Evolutionary conservation across 768 basidiomycete species (phyloP).

Genomic region (Phallus indusiatus): DNA sequence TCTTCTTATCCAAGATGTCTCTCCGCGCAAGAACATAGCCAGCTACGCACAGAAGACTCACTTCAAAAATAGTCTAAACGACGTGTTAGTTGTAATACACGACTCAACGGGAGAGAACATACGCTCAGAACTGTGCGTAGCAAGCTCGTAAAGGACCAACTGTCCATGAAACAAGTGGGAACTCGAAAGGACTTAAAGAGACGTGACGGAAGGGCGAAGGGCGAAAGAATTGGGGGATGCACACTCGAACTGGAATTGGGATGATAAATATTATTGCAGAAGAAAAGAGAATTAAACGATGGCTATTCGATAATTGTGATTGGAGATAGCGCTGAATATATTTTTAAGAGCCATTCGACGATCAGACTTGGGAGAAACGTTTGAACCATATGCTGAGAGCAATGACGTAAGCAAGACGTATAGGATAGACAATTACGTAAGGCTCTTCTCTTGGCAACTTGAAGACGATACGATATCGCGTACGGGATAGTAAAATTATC

Average conservation of each 20-base stretch:
- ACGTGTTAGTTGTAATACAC: background rate
- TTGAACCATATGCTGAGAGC: no score
- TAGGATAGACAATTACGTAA: no score
- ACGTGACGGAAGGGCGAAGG: background rate
- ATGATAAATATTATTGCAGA: background rate
- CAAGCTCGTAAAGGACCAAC: background rate
- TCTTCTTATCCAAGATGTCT: conserved; percentile 81
- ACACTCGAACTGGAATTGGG: background rate
- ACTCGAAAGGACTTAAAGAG: background rate
- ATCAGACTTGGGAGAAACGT: no score
- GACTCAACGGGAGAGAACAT: background rate
- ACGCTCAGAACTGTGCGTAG: conserved; percentile 1
- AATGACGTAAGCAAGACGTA: no score
- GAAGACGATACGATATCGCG: no score
- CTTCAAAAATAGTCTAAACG: conserved; percentile 75
- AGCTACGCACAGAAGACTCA: conserved; percentile 75
- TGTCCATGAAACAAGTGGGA: background rate
- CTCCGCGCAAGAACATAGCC: conserved; percentile 72
- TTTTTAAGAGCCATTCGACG: no score
- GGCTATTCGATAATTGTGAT: no score
- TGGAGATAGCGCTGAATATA: no score
- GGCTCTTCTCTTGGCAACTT: no score
- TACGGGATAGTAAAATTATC: no score
- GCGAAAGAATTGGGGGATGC: background rate
- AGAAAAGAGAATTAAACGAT: no score